A percentile compares a stretch with the other conserved stretches of the same genome.
Conservation (phyloP, 495 filamentous ascomycete species). For the Talaromyces nanjingensis region DNA sequence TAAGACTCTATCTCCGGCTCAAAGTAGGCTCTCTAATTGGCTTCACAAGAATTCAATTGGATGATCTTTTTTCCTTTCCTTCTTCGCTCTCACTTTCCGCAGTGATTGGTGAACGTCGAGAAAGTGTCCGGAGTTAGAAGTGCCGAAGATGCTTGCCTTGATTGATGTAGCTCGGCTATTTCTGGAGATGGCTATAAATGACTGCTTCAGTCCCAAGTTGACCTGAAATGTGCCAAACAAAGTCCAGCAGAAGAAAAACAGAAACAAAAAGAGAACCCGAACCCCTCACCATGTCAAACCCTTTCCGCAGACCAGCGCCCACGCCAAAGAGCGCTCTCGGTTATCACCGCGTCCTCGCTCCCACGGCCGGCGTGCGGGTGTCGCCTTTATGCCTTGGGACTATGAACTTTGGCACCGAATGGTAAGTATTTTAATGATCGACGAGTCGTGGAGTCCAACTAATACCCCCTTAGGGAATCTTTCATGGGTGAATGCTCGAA, state of each 20-base stretch:
- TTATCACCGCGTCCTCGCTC: constrained; percentile 50
- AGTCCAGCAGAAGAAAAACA: not conserved
- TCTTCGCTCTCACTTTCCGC: not conserved
- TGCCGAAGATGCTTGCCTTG: not conserved
- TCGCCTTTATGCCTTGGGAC: constrained; percentile 53
- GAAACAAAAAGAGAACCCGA: not conserved
- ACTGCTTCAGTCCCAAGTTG: not conserved
- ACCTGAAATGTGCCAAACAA: not conserved
- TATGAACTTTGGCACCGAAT: constrained; percentile 49
- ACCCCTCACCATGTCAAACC: not conserved
- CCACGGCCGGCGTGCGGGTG: constrained; percentile 48
- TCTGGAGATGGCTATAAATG: not conserved
- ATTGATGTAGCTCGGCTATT: not conserved
- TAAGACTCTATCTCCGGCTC: not conserved
- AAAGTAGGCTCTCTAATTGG: not conserved
- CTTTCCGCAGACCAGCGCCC: constrained; percentile 9
- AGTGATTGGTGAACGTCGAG: not conserved
- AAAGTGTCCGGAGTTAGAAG: not conserved
- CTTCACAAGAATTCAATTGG: not conserved
- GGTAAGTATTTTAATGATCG: not conserved
- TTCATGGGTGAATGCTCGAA: constrained; percentile 50
- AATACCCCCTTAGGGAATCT: constrained; percentile 19
- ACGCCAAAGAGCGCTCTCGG: constrained; percentile 39
- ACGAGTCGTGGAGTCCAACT: not conserved
- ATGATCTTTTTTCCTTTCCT: not conserved